These are phyloP conservation scores for Neoscytalidium dimidiatum DNA, from an alignment of 2,329 filamentous ascomycete genomes.

Conservation along the genomic window DNA sequence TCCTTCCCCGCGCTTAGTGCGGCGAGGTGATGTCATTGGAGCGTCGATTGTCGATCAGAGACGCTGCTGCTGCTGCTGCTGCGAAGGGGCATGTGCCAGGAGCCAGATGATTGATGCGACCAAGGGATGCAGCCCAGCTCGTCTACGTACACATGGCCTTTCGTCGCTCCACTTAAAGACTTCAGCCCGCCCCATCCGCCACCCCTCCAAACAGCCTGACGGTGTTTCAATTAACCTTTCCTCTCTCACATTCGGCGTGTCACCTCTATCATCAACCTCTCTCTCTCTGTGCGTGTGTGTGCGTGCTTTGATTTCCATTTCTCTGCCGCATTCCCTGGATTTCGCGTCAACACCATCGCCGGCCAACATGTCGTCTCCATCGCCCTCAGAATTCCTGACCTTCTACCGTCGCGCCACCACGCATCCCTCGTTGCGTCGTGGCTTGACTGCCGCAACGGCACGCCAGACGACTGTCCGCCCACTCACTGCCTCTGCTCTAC, in stretches of 20 bases:
- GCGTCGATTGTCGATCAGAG: not conserved
- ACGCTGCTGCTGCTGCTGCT: too few species aligned
- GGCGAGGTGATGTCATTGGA: not conserved
- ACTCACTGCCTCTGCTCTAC: slow-evolving; percentile 19
- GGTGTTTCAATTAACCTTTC: not conserved
- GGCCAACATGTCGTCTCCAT: slow-evolving; percentile 34
- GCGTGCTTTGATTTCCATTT: not conserved
- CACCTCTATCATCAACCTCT: not conserved
- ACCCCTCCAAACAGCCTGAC: not conserved
- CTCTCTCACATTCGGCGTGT: not conserved
- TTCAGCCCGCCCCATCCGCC: not conserved
- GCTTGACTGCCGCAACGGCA: slow-evolving; percentile 23
- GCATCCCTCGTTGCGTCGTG: slow-evolving; percentile 15
- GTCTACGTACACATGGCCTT: not conserved
- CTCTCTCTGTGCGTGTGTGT: not conserved
- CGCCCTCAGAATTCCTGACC: slow-evolving; percentile 41
- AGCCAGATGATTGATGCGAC: not conserved
- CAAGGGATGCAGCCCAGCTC: not conserved
- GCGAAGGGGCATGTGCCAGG: not conserved
- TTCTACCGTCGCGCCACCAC: slow-evolving; percentile 36
- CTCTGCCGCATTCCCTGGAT: too few species aligned
- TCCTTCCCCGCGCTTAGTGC: not conserved
- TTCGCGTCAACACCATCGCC: not conserved
- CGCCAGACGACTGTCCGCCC: slow-evolving; percentile 24
- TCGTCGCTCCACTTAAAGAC: not conserved